Conservation (phyloP, 1,139 yeast genomes). For the Zygoascus hellenicus region DNA sequence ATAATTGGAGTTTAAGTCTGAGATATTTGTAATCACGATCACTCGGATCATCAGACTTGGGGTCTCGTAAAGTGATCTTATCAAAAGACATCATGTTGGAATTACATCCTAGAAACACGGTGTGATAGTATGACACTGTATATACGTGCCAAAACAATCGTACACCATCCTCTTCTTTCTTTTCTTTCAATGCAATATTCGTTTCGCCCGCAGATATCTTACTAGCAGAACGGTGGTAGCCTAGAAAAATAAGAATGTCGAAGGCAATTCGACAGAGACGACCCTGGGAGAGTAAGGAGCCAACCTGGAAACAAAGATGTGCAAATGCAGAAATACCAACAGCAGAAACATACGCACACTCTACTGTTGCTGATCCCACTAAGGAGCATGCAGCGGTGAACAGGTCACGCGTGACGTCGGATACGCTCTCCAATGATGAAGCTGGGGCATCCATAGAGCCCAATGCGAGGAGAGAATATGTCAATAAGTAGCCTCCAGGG, state of each 20-base stretch:
- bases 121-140: constrained; percentile 14
- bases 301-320: constrained; percentile 14
- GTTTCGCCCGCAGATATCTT: no score
- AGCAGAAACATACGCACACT: constrained; percentile 13
- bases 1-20: constrained; percentile 11
- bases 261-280: constrained; percentile 14
- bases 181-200: not conserved
- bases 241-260: constrained; percentile 11
- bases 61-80: constrained; percentile 13
- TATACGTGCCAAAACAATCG: constrained; percentile 16
- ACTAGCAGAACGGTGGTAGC: constrained; percentile 12
- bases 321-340: constrained; percentile 14
- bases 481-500: constrained; percentile 12
- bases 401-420: constrained; percentile 9
- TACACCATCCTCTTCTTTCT: constrained; percentile 1
- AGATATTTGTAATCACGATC: constrained; percentile 11
- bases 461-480: constrained; percentile 14
- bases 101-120: constrained; percentile 9
- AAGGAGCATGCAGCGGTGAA: constrained; percentile 15
- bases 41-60: constrained; percentile 5
- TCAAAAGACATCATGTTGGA: constrained; percentile 7
- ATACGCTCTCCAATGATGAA: constrained; percentile 7
- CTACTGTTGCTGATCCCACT: constrained; percentile 16
- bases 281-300: constrained; percentile 15
- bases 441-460: constrained; percentile 13